Evolutionary conservation across 1,139 yeast species (phyloP).

Genomic region (Saccharomyces hybrid): DNA sequence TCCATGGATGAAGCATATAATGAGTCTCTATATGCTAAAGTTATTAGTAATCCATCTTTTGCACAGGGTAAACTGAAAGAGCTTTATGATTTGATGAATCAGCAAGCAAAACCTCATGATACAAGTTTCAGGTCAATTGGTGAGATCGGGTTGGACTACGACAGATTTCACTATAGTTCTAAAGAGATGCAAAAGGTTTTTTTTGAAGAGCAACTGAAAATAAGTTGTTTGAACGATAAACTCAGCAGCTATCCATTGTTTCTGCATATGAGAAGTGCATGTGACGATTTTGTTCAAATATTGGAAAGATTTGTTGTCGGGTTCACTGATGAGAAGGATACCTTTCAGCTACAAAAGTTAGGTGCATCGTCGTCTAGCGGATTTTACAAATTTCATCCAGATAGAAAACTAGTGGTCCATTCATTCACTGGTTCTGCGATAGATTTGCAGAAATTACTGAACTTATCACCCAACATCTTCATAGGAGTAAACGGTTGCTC

Average conservation of each 20-base stretch:
- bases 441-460: slow-evolving; percentile 47
- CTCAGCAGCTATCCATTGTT: slow-evolving; percentile 53
- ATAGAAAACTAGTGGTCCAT: slow-evolving; percentile 61
- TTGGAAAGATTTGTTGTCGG: slow-evolving; percentile 50
- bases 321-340: slow-evolving; percentile 26
- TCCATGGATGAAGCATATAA: slow-evolving; percentile 23
- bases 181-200: slow-evolving; percentile 57
- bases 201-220: slow-evolving; percentile 58
- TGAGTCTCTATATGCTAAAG: slow-evolving; percentile 31
- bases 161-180: slow-evolving; percentile 70
- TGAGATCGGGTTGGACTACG: slow-evolving; percentile 91
- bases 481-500: slow-evolving; percentile 93
- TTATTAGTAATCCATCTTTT: slow-evolving; percentile 30
- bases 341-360: slow-evolving; percentile 12
- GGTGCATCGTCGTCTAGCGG: slow-evolving; percentile 1
- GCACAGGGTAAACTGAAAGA: slow-evolving; percentile 23
- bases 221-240: slow-evolving; percentile 22
- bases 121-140: slow-evolving; percentile 67
- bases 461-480: slow-evolving; percentile 37
- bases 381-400: slow-evolving; percentile 20
- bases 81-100: slow-evolving; percentile 43
- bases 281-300: slow-evolving; percentile 64
- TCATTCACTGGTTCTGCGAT: slow-evolving; percentile 82
- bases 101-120: slow-evolving; percentile 22
- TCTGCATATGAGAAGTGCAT: slow-evolving; percentile 84